Base-by-base conservation (phyloP, 2,329 filamentous ascomycete species). In the Rachicladosporium sp. region DNA sequence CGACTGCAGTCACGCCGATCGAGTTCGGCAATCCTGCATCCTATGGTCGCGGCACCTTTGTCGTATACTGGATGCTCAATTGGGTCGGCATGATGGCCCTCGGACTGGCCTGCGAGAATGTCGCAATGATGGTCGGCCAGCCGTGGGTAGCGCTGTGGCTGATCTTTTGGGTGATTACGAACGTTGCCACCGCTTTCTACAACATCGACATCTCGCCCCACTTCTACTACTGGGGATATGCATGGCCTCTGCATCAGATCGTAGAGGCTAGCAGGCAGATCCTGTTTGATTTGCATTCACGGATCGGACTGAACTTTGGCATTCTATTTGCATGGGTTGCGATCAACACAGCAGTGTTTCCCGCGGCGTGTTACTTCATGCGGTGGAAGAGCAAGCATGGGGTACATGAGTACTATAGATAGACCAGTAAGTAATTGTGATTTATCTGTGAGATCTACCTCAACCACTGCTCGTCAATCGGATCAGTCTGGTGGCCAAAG, bases 101-200 rank as follows among this genome's bases (percentile, higher is more conserved):
- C 1, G 77, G 76, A 0, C 57, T 81, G 2, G 73, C 76, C 0
- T 78, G 73, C 50, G 76, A 81, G 58, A 80, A 80, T 48, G 69
- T 76, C 21, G 72, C 72, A 0, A 79, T 78, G 71, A 50, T 79
- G 2, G 60, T 80, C 4, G 75, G 73, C 0, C 63, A 71, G 48
- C 76, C 73, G 0, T 80, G 74, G 74, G 71, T 29, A 42, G 47
- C 45, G 5, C 8, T 78, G 1, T 82, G 76, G 68, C 58, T 82
- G 2, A 78, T 80, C 41, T 80, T 78, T 49, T 79, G 74, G 76
- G 74, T 80, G 32, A 76, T 81, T 41, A 70, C 73, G 6, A 82
- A 82, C 48, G 74, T 80, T 0, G 62, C 67, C 0, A 78, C 74
- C 0, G 60, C 66, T 0, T 78, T 81, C 48, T 75, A 80, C 52